Percentiles rank a stretch among this genome's conserved stretches.
Conservation (phyloP, 305 asterid genomes). For the Petunia hybrid region DNA sequence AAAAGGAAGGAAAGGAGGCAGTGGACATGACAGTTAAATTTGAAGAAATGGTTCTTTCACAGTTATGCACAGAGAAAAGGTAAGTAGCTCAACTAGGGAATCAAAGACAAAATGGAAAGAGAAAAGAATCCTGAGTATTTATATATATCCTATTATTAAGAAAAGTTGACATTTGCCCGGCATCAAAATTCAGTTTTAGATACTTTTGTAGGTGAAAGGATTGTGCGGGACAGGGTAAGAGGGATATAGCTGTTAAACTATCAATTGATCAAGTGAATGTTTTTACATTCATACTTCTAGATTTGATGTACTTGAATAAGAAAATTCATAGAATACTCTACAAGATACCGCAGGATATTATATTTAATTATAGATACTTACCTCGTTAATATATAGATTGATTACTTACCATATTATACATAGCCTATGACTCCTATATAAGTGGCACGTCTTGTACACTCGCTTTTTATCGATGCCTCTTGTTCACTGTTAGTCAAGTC, state of each 20-base stretch:
- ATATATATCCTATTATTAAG: conserved; percentile 1
- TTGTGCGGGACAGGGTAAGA: neutral
- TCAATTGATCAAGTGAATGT: no score
- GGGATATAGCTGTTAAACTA: neutral
- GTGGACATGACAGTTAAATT: conserved; percentile 24
- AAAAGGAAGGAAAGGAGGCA: conserved; percentile 26
- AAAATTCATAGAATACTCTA: no score
- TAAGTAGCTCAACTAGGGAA: neutral
- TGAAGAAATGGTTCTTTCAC: neutral
- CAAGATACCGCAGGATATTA: no score
- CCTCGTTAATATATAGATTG: no score
- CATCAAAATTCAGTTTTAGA: conserved; percentile 1
- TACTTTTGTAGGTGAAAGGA: neutral
- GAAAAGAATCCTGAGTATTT: neutral
- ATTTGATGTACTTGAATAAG: no score
- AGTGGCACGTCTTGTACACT: no score
- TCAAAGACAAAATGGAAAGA: conserved; percentile 21
- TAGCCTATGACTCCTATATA: no score
- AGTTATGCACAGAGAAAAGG: neutral
- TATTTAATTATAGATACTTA: no score
- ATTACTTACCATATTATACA: no score
- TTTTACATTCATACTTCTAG: no score
- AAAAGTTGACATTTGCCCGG: neutral
- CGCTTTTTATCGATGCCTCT: no score
- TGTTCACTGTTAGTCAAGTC: no score